These are phyloP conservation scores for Clathrospora elynae DNA, from an alignment of 2,329 filamentous ascomycete genomes.

Conservation along the genomic window DNA sequence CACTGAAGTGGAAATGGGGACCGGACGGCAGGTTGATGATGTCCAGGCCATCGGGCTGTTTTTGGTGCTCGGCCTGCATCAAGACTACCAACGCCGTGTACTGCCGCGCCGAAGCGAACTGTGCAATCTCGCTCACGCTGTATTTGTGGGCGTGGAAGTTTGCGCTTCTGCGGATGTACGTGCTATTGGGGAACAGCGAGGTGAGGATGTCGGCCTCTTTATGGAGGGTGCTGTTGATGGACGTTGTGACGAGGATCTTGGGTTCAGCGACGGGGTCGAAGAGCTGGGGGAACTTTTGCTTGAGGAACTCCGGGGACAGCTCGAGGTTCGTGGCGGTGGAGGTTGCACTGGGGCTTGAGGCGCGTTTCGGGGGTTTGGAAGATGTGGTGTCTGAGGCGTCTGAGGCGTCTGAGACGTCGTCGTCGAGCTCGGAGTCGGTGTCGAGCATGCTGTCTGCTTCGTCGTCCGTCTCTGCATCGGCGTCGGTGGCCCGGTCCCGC, in stretches of 20 bases:
- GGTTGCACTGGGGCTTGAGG: constrained; percentile 58
- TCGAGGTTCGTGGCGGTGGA: constrained; percentile 65
- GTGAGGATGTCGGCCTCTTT: constrained; percentile 78
- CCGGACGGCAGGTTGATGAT: constrained; percentile 83
- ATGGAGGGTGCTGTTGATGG: constrained; percentile 86
- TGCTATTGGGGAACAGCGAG: constrained; percentile 77
- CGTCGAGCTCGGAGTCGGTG: constrained; percentile 53
- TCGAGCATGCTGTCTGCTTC: constrained; percentile 74
- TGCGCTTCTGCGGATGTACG: constrained; percentile 82
- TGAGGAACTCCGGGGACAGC: constrained; percentile 64
- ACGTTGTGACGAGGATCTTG: constrained; percentile 91
- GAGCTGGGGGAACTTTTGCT: constrained; percentile 64
- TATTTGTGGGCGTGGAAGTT: constrained; percentile 90
- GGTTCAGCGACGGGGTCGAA: constrained; percentile 65
- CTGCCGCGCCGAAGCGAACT: constrained; percentile 78
- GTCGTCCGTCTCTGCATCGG: constrained; percentile 28
- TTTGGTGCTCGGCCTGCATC: constrained; percentile 76
- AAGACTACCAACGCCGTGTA: constrained; percentile 85
- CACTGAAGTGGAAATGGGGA: constrained; percentile 90
- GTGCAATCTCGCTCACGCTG: constrained; percentile 85
- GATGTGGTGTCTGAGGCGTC: constrained; percentile 52
- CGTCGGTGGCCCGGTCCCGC: constrained; percentile 29
- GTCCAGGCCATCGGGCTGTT: constrained; percentile 80
- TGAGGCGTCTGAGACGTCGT: constrained; percentile 55
- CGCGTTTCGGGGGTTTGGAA: constrained; percentile 54